These are phyloP conservation scores for Colletotrichum cordylinicola DNA, from an alignment of 2,329 filamentous ascomycete genomes.

Conservation along the genomic window DNA sequence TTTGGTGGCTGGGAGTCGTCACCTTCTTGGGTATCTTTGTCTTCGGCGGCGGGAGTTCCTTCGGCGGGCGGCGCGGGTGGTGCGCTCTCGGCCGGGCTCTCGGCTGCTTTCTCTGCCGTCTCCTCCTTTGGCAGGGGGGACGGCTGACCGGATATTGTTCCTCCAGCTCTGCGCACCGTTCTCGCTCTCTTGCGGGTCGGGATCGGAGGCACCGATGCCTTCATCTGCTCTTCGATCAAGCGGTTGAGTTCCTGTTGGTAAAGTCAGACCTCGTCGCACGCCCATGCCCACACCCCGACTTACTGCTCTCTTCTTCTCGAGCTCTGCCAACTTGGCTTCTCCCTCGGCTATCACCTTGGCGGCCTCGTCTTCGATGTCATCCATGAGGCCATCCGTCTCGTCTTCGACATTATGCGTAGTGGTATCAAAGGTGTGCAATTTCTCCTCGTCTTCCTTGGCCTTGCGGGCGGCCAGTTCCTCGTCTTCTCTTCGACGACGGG, in stretches of 20 bases:
- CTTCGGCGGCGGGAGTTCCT: neutral
- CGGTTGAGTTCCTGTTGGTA: constrained; percentile 44
- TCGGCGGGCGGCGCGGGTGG: neutral
- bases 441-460: constrained; percentile 34
- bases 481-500: constrained; percentile 40
- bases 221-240: constrained; percentile 46
- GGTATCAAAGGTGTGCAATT: constrained; percentile 31
- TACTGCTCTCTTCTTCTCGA: constrained; percentile 39
- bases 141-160: neutral
- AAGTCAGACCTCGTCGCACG: neutral
- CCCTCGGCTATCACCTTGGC: constrained; percentile 33
- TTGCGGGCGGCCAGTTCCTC: constrained; percentile 33
- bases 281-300: neutral
- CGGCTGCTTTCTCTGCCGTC: neutral
- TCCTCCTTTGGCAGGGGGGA: neutral
- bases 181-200: constrained; percentile 26
- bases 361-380: constrained; percentile 36
- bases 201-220: constrained; percentile 33
- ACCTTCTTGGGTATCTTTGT: neutral
- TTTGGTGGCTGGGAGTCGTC: constrained; percentile 17
- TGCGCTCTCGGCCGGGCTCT: neutral
- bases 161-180: neutral
- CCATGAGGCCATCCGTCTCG: constrained; percentile 40
- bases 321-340: constrained; percentile 32
- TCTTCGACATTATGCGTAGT: constrained; percentile 38